Percentiles rank a stretch among this genome's conserved stretches.
Conservation (phyloP, 2,329 filamentous ascomycete species). For the Orbilia oligospora region DNA sequence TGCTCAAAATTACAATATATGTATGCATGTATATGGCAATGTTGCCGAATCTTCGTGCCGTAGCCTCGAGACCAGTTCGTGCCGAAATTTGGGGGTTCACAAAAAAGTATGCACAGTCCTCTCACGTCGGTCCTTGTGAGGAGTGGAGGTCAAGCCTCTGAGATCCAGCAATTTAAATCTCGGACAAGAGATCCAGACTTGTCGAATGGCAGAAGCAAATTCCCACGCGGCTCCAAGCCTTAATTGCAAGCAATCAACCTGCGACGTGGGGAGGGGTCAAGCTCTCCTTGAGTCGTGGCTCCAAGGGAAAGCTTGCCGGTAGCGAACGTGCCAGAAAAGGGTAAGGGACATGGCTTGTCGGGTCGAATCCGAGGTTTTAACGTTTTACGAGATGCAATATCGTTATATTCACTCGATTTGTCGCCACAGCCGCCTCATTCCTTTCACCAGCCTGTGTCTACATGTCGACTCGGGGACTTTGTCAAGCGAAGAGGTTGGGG, state of each 20-base stretch:
- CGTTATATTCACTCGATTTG: constrained; percentile 24
- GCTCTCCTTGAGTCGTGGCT: constrained; percentile 28
- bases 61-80: too few relatives aligned
- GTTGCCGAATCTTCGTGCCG: constrained; percentile 49
- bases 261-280: constrained; percentile 42
- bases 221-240: constrained; percentile 53
- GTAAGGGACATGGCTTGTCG: constrained; percentile 51
- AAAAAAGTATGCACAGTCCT: constrained; percentile 37
- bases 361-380: constrained; percentile 41
- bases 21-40: constrained; percentile 26
- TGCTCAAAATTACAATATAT: background rate
- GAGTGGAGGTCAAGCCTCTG: constrained; percentile 13
- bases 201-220: constrained; percentile 50
- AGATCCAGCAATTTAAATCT: constrained; percentile 39
- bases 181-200: constrained; percentile 36
- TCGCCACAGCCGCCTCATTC: constrained; percentile 46
- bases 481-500: constrained; percentile 23
- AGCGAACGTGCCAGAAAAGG: constrained; percentile 46
- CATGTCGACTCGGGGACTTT: constrained; percentile 5
- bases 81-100: constrained; percentile 38
- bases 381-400: constrained; percentile 35
- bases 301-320: constrained; percentile 37
- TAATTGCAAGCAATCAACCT: constrained; percentile 46
- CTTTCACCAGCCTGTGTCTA: constrained; percentile 19
- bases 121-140: constrained; percentile 12